Evolutionary conservation across 2,329 filamentous ascomycete species (phyloP).

Genomic region (Beauveria asiatica): DNA sequence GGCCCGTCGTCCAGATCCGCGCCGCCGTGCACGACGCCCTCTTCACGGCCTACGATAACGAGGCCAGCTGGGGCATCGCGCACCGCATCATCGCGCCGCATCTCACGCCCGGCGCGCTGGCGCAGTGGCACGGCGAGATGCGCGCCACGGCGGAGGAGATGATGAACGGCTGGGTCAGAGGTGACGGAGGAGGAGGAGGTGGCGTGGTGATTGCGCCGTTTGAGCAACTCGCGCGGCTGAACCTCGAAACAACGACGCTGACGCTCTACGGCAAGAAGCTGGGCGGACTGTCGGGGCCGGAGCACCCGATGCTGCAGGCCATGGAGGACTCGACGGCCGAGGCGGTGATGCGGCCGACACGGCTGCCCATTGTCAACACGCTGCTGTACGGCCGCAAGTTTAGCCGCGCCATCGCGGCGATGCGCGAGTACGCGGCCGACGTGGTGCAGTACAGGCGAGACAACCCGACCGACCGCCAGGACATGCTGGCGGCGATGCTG

Average conservation of each 20-base stretch:
- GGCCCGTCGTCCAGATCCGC: constrained; percentile 44
- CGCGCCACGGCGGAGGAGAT: constrained; percentile 41
- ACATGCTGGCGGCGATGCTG: constrained; percentile 53
- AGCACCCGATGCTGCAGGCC: constrained; percentile 40
- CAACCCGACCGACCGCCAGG: constrained; percentile 46
- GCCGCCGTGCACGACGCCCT: constrained; percentile 40
- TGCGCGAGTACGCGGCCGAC: constrained; percentile 47
- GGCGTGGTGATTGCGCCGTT: constrained; percentile 34
- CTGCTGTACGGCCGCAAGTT: constrained; percentile 45
- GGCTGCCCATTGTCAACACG: constrained; percentile 44
- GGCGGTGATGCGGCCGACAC: constrained; percentile 44
- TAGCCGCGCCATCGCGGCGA: constrained; percentile 40
- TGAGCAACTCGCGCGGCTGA: constrained; percentile 42
- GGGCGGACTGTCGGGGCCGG: constrained; percentile 35
- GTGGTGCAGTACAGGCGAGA: constrained; percentile 48
- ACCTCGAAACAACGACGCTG: constrained; percentile 42
- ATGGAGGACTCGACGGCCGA: constrained; percentile 49
- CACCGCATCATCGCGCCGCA: constrained; percentile 44
- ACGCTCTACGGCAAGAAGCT: constrained; percentile 44
- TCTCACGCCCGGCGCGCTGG: constrained; percentile 26
- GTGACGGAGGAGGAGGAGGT: constrained; percentile 18
- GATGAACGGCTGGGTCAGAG: constrained; percentile 38
- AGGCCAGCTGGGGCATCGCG: constrained; percentile 40
- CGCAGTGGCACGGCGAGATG: constrained; percentile 37
- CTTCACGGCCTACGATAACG: constrained; percentile 43